A percentile compares a stretch with the other conserved stretches of the same genome.
phyloP scores from a whole-genome alignment of 2,329 filamentous ascomycete genomes.

The Stemphylium beticola region DNA sequence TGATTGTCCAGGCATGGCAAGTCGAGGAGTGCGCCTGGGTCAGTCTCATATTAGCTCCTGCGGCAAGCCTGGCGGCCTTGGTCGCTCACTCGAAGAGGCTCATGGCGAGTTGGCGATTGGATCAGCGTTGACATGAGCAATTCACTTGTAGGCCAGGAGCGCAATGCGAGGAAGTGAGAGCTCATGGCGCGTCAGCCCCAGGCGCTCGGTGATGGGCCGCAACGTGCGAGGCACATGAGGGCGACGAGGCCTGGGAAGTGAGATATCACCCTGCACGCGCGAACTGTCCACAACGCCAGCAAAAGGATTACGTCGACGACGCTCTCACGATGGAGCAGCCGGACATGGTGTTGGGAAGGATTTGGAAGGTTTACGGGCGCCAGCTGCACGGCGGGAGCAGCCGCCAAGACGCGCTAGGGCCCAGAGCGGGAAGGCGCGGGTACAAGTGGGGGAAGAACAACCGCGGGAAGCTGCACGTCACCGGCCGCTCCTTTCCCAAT shows the following conservation, averaged over 20 bases:
- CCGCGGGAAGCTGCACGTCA: constrained; percentile 46
- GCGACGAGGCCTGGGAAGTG: constrained; percentile 28
- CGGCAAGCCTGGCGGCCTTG: constrained; percentile 30
- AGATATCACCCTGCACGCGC: constrained; percentile 40
- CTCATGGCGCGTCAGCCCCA: constrained; percentile 35
- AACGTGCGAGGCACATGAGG: constrained; percentile 48
- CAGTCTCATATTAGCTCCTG: constrained; percentile 37
- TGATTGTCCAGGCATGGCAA: constrained; percentile 35
- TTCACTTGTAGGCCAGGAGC: constrained; percentile 41
- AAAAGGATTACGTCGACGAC: constrained; percentile 20
- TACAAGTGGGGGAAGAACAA: constrained; percentile 32
- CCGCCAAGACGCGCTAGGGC: constrained; percentile 29
- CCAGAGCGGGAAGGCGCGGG: constrained; percentile 25
- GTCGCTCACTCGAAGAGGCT: constrained; percentile 17
- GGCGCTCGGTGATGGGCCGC: constrained; percentile 33
- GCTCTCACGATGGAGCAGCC: constrained; percentile 18
- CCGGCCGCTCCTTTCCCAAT: constrained; percentile 32
- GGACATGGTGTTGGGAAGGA: constrained; percentile 22
- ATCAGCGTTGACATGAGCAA: constrained; percentile 16
- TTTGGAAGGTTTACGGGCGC: constrained; percentile 25
- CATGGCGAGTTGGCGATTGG: constrained; percentile 28
- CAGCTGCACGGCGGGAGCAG: constrained; percentile 26
- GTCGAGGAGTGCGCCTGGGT: constrained; percentile 24
- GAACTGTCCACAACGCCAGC: constrained; percentile 21
- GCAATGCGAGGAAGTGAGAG: constrained; percentile 37